Base-by-base conservation (phyloP, 495 filamentous ascomycete genomes). In the Penicillium steckii region DNA sequence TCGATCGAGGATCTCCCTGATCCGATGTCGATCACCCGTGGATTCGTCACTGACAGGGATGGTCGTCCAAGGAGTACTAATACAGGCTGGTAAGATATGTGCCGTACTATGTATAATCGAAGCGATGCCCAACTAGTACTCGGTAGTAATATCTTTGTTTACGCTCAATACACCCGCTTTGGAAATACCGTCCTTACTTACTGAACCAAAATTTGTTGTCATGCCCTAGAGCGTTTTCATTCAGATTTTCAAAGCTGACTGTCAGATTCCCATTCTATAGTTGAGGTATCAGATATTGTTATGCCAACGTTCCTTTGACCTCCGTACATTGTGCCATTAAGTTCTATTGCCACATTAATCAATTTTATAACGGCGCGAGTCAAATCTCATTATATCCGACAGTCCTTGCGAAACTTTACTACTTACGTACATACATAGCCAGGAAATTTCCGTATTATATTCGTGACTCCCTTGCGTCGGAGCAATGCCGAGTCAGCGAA, bases 401-500 rank as follows among this genome's bases (percentile, higher is more conserved):
- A 33, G 40, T 50, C 29, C 27, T 47, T 47, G 19, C 21, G 44
- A 35, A 53, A 52, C 22, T n/a, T 51, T 46, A n/a, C n/a, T n/a
- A n/a, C n/a, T n/a, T n/a, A n/a, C n/a, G n/a, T n/a, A n/a, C n/a
- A 12, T 24, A 41, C 8, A 2, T 22, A 24, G 13, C 38, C 4
- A 8, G 21, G 18, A 41, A 41, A 8, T 23, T 10, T 4, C 13
- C 17, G 37, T 48, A 49, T 53, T 56, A 45, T 47, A 45, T 47
- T 48, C n/a, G 22, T 18, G 8, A 17, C 50, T 57, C 62, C 62
- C 62, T 65, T 65, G 62, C 62, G 46, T 65, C 60, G 53, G 59
- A 63, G 56, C 43, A 51, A 65, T 65, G 62, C 43, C 46, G 30
- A 8, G 32, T 47, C 10, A 43, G 52, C 30, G 17, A 51, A 54